These are phyloP conservation scores for Aspergillus latus DNA, from an alignment of 2,329 filamentous ascomycete species.

Conservation along the genomic window DNA sequence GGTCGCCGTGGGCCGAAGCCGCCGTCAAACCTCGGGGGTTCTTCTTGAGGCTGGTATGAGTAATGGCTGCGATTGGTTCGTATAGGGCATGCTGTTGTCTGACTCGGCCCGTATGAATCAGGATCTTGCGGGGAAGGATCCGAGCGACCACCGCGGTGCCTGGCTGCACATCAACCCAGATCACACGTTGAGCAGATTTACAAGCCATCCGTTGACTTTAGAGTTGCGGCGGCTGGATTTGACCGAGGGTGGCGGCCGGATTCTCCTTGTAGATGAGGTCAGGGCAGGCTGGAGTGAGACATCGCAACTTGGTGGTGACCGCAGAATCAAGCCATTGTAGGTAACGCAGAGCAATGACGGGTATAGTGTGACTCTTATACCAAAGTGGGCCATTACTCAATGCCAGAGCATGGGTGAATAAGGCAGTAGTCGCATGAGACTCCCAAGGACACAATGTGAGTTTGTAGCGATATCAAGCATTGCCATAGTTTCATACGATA, in stretches of 20 bases:
- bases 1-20: background rate
- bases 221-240: background rate
- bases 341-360: background rate
- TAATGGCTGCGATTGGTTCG: background rate
- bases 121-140: slow-evolving; percentile 1
- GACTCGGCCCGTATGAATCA: slow-evolving; percentile 12
- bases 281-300: slow-evolving; percentile 1
- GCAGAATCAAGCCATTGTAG: background rate
- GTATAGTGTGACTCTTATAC: background rate
- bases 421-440: no score
- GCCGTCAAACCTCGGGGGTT: slow-evolving; percentile 7
- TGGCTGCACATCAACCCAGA: background rate
- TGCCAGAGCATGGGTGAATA: no score
- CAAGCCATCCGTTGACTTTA: background rate
- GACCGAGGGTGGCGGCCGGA: slow-evolving; percentile 6
- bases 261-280: background rate
- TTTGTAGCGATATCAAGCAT: no score
- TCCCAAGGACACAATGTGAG: no score
- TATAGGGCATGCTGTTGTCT: background rate
- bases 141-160: background rate
- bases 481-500: no score
- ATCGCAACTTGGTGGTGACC: background rate
- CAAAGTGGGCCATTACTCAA: no score
- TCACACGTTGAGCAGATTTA: background rate
- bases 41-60: background rate